Evolutionary conservation across 768 basidiomycete species (phyloP).

Genomic region (Clitopilus hobsonii): DNA sequence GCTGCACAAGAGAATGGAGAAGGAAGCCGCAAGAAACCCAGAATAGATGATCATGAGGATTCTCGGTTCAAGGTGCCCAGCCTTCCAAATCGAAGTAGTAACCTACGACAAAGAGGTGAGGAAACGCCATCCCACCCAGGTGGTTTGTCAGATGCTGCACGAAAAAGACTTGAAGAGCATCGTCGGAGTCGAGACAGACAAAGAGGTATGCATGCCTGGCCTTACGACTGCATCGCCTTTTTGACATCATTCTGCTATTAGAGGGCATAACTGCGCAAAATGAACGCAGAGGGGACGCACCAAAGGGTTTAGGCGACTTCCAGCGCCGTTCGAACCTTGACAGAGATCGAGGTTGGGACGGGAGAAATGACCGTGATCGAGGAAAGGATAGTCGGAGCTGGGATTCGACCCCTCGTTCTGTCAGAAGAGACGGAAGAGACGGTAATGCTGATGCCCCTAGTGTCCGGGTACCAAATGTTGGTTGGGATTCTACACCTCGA

Average conservation of each 20-base stretch:
- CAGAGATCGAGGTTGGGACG: slow-evolving; percentile 44
- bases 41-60: slow-evolving; percentile 58
- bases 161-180: slow-evolving; percentile 72
- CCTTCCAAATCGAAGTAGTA: slow-evolving; percentile 51
- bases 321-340: slow-evolving; percentile 88
- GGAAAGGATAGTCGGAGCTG: slow-evolving; percentile 29
- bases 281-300: slow-evolving; percentile 51
- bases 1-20: slow-evolving; percentile 38
- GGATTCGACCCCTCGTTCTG: slow-evolving; percentile 61
- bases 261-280: slow-evolving; percentile 70
- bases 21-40: slow-evolving; percentile 61
- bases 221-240: neutral
- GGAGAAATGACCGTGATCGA: slow-evolving; percentile 30
- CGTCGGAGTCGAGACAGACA: slow-evolving; percentile 66
- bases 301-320: slow-evolving; percentile 87
- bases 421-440: slow-evolving; percentile 35
- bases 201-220: slow-evolving; percentile 37
- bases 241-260: slow-evolving; percentile 18
- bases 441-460: slow-evolving; percentile 79
- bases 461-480: slow-evolving; percentile 85
- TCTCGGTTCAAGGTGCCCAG: slow-evolving; percentile 89
- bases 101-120: slow-evolving; percentile 73
- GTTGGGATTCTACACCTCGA: slow-evolving; percentile 92
- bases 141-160: slow-evolving; percentile 76
- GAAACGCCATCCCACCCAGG: slow-evolving; percentile 94